Base-by-base conservation (phyloP, 2,329 filamentous ascomycete genomes). In the Fusarium coicis region DNA sequence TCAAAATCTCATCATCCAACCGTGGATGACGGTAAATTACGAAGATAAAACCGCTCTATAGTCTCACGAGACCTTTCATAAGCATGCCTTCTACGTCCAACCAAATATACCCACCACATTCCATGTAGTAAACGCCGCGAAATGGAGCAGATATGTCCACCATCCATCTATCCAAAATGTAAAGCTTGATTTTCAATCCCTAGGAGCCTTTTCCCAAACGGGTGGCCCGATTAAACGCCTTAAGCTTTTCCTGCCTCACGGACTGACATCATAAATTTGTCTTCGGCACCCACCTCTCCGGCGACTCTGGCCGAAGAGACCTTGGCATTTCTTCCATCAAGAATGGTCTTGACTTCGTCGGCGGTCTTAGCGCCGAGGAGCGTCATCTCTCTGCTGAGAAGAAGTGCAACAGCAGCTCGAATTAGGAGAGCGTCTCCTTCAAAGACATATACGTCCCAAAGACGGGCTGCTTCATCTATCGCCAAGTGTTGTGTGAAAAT, bases 371-470 rank as follows among this genome's bases (percentile, higher is more conserved):
- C 82, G 14, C 84, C 83, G 2, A 90, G 83, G 6, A 90, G 80
- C 3, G 83, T 78, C 81, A 87, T 87, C 76, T 90, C 88, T 23
- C 83, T 84, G 36, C 84, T 83, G 10, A 88, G 74, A 26, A 96
- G 80, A 23, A 93, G 84, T 0, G 92, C 93, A 0, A 95, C 91
- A 0, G 89, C 92, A 3, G 92, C 92, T 1, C 93, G 85, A 11
- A 96, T 88, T 0, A 95, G 84, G 3, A 93, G 85, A 2, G 88
- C 85, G 72, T 97, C 94, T 32, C 93, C 93, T 78, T 97, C 94
- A 73, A 97, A 94, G 7, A 93, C 90, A 74, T 93, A 94, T 0
- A 96, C 89, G 72, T 97, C 94, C 93, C 93, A 96, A 18, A 96
- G 82, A 5, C 94, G 85, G 3, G 90, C 89, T 8, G 90, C 92